Base-by-base conservation (phyloP, 2,329 filamentous ascomycete genomes). In the Nigrospora osmanthi region DNA sequence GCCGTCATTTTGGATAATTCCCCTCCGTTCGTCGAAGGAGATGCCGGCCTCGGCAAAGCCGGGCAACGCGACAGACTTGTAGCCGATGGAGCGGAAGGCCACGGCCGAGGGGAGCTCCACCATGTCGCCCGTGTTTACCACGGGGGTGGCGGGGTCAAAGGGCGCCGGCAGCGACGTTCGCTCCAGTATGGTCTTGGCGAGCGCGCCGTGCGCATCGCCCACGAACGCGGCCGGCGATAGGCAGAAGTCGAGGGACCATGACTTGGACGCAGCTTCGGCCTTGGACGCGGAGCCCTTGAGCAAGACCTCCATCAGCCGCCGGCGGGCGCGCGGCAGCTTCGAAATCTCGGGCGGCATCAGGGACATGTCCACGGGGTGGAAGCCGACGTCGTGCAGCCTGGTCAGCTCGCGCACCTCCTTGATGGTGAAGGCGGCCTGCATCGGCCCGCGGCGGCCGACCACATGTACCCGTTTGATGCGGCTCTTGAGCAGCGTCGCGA, bases 391-490 rank as follows among this genome's bases (percentile, higher is more conserved):
- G 0, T 80, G 76, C 3, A 97, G 73, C 41, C 86, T 85, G 67
- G 95, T 82, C 4, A 98, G 70, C 64, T 98, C 93, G 33, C 93
- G 81, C 14, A 89, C 70, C 68, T 98, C 93, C 64, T 96, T 97
- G 62, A 95, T 95, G 0, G 91, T 96, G 57, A 95, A 97, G 1
- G 93, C 83, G 19, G 89, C 91, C 83, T 95, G 89, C 73, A 95
- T 76, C 2, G 90, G 89, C 0, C 93, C 93, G 58, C 93, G 78
- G 54, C 93, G 78, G 12, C 91, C 93, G 17, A 97, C 84, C n/a
- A 98, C 77, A 48, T 85, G 83, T 3, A 98, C 89, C 35, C 84
- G 77, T 58, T 80, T 87, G 40, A 97, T 74, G 46, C 72, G 84
- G 61, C 86, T 95, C 52, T 71, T 76, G 1, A 81, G 75, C 36